These are phyloP conservation scores for Globisporangium solare DNA, from an alignment of 352 stramenopile genomes.

Conservation along the genomic window DNA sequence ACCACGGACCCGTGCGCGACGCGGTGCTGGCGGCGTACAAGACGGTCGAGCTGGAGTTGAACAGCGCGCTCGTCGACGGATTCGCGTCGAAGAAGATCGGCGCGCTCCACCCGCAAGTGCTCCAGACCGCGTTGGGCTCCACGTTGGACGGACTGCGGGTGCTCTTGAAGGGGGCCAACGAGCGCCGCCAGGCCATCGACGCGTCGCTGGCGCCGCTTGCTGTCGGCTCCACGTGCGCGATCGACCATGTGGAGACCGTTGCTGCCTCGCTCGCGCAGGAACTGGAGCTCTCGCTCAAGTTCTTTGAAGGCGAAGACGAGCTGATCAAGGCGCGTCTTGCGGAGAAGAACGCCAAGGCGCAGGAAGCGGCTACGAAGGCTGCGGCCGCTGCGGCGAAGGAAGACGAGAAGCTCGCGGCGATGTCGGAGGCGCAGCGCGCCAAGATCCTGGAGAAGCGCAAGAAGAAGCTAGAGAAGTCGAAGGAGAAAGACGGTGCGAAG, in stretches of 20 bases:
- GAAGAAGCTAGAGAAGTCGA: constrained; percentile 82
- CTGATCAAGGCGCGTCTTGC: constrained; percentile 44
- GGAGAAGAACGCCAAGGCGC: constrained; percentile 56
- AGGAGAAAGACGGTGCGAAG: constrained; percentile 75
- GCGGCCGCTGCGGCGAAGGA: constrained; percentile 73
- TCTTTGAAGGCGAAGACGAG: constrained; percentile 60
- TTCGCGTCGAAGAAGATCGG: constrained; percentile 14
- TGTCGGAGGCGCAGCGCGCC: constrained; percentile 66
- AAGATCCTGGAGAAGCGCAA: constrained; percentile 78
- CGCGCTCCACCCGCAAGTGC: constrained; percentile 53
- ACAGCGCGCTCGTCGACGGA: constrained; percentile 29
- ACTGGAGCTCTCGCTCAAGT: constrained; percentile 39
- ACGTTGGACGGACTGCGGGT: constrained; percentile 52
- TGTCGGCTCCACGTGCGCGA: constrained; percentile 24
- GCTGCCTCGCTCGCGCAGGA: constrained; percentile 38
- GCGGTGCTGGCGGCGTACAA: constrained; percentile 63
- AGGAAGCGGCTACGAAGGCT: constrained; percentile 65
- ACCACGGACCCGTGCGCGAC: constrained; percentile 76
- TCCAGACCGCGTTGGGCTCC: constrained; percentile 54
- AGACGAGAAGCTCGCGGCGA: constrained; percentile 75
- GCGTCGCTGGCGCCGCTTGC: constrained; percentile 12
- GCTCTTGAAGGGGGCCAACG: constrained; percentile 47
- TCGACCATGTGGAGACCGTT: constrained; percentile 50
- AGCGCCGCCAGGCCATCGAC: constrained; percentile 35
- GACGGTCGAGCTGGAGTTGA: constrained; percentile 71